A percentile compares a stretch with the other conserved stretches of the same genome.
phyloP scores from a whole-genome alignment of 2,329 filamentous ascomycete genomes.

The Drechslerella coelobrocha region DNA sequence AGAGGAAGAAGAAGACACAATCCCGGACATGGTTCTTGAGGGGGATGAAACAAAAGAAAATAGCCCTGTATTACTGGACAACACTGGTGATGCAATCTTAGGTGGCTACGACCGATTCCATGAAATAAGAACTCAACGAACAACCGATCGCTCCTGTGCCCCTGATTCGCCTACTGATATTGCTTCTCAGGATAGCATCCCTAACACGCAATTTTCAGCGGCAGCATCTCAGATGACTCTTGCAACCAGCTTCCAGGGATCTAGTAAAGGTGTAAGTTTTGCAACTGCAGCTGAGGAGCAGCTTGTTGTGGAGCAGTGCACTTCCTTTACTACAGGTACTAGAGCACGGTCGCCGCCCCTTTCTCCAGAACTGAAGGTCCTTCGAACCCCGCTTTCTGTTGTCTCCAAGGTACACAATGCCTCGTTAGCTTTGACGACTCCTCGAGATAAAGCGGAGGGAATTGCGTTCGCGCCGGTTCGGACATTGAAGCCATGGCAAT shows the following conservation, averaged over 20 bases:
- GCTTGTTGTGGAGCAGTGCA: neutral
- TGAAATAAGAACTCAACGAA: neutral
- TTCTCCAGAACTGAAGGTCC: conserved; percentile 7
- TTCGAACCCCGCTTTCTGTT: conserved; percentile 27
- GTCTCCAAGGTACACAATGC: conserved; percentile 27
- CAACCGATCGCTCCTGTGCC: neutral
- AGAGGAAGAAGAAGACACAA: conserved; percentile 20
- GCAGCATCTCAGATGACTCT: conserved; percentile 32
- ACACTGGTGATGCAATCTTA: conserved; percentile 10
- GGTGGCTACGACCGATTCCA: neutral
- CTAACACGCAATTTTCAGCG: conserved; percentile 42
- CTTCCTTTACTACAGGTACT: neutral
- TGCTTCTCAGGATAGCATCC: conserved; percentile 43
- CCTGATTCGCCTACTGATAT: conserved; percentile 5
- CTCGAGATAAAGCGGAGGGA: conserved; percentile 14
- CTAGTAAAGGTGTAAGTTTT: conserved; percentile 37
- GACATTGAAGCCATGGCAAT: conserved; percentile 40
- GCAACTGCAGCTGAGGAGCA: conserved; percentile 12
- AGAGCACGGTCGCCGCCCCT: conserved; percentile 3
- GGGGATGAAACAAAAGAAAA: conserved; percentile 26
- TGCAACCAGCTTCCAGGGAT: conserved; percentile 41
- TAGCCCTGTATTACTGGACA: conserved; percentile 13
- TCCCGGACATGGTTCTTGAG: conserved; percentile 19
- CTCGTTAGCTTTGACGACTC: conserved; percentile 28
- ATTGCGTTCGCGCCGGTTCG: conserved; percentile 34